Base-by-base conservation (phyloP, 768 basidiomycete species). In the Leucosporidium scottii region DNA sequence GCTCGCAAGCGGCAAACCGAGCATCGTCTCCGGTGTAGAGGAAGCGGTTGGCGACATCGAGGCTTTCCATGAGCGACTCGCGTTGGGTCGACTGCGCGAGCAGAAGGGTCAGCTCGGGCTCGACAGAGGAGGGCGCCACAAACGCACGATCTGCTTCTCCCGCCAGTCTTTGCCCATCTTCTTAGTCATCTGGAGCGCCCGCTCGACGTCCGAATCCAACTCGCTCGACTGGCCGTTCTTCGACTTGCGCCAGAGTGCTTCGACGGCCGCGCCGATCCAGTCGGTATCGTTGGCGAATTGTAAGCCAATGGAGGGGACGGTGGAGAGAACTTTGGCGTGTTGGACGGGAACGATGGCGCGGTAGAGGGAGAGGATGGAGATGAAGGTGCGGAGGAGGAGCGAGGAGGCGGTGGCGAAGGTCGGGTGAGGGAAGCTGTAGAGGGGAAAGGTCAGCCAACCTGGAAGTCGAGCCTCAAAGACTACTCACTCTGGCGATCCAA, bases 231-330 rank as follows among this genome's bases (percentile, higher is more conserved):
- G 54, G 12, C 56, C 20, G 30, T 27, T 66, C 27, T 54, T 55
- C 18, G 61, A 23, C 28, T 59, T 56, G 39, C 39, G 39, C 62
- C 57, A 75, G 9, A 65, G 30, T 6, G 61, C 55, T 18, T 64
- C 61, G 6, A 75, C 71, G 27, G 75, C 68, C 3, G 54, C 48
- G 0, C 79, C 74, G 10, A 81, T 74, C 70, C 78, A 77, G 1
- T 72, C 59, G 36, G 73, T 74, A 57, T 82, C 81, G 74, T 82
- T 82, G 48, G 76, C 75, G 65, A 78, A 76, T 68, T 82, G 81
- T 77, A 82, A 79, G 0, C 78, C 78, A 25, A 82, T 64, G 9
- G 78, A 76, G 0, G 80, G 80, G 10, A 79, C 78, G 62, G 59
- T 69, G 21, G 60, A 47, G 51, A 72, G 68, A 23, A 79, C 71